These are phyloP conservation scores for Fomitopsis pinicola DNA, from an alignment of 1,284 basidiomycete species.

Conservation along the genomic window DNA sequence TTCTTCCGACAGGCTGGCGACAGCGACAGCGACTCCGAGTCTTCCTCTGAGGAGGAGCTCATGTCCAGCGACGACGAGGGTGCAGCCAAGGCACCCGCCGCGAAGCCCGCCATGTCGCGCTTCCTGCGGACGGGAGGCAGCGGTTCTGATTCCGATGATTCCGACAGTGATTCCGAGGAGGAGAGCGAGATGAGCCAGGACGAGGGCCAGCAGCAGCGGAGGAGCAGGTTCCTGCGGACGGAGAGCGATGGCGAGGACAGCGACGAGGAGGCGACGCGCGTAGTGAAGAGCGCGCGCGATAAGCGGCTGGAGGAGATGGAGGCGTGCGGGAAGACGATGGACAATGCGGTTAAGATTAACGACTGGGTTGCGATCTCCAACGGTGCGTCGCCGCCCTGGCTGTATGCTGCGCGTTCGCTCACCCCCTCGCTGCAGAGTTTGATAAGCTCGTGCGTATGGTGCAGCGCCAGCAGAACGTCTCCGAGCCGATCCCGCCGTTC, in stretches of 20 bases:
- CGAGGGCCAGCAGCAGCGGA: slow-evolving; percentile 28
- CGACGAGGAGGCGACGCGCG: slow-evolving; percentile 66
- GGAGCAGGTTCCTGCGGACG: slow-evolving; percentile 41
- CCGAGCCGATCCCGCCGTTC: slow-evolving; percentile 85
- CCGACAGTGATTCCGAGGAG: slow-evolving; percentile 36
- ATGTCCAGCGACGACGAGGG: slow-evolving; percentile 73
- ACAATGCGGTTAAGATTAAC: slow-evolving; percentile 94
- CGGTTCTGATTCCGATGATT: slow-evolving; percentile 45
- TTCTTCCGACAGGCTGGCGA: slow-evolving; percentile 85
- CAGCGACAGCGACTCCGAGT: slow-evolving; percentile 74
- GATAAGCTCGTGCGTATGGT: slow-evolving; percentile 93
- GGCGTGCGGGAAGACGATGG: slow-evolving; percentile 83
- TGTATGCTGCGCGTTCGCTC: background rate
- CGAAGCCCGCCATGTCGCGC: slow-evolving; percentile 69
- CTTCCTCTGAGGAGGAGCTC: slow-evolving; percentile 73
- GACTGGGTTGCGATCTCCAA: slow-evolving; percentile 94
- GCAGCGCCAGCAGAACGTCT: slow-evolving; percentile 82
- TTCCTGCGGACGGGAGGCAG: slow-evolving; percentile 60
- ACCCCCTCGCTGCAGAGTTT: slow-evolving; percentile 62
- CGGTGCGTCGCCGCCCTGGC: slow-evolving; percentile 44
- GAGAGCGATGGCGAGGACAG: slow-evolving; percentile 60
- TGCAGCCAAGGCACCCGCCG: slow-evolving; percentile 39
- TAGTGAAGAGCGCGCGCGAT: slow-evolving; percentile 84
- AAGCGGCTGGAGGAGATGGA: slow-evolving; percentile 89
- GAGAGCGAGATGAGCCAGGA: slow-evolving; percentile 28